These are phyloP conservation scores for Wickerhamomyces sp. DNA, from an alignment of 1,139 yeast species.

Conservation along the genomic window DNA sequence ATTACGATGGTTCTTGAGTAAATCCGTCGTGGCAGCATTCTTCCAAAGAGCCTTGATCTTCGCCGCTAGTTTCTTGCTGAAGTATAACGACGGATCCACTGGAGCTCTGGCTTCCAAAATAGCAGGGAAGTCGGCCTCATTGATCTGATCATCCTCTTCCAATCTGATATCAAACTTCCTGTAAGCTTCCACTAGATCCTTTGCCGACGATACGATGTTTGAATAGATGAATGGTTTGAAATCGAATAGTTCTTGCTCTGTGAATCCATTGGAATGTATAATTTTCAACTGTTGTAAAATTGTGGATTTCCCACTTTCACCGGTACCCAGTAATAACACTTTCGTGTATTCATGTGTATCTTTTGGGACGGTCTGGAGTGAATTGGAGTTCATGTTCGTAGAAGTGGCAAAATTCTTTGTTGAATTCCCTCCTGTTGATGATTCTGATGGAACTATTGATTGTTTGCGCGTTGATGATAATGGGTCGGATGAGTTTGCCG, in stretches of 20 bases:
- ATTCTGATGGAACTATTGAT: conserved; percentile 16
- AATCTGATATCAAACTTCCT: conserved; percentile 23
- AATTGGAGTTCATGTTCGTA: conserved; percentile 2
- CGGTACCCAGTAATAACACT: conserved; percentile 66
- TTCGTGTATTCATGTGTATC: conserved; percentile 43
- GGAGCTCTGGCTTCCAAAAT: conserved; percentile 31
- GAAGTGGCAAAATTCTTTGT: conserved; percentile 4
- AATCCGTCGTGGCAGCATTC: conserved; percentile 51
- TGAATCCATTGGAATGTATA: conserved; percentile 65
- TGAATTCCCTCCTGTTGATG: conserved; percentile 7
- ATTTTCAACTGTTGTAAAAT: conserved; percentile 72
- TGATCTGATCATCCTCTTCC: conserved; percentile 21
- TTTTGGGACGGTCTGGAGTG: conserved; percentile 7
- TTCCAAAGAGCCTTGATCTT: conserved; percentile 49
- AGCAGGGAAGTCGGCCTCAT: conserved; percentile 39
- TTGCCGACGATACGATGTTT: conserved; percentile 63
- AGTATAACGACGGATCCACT: conserved; percentile 40
- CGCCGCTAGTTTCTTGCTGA: conserved; percentile 40
- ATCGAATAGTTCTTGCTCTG: conserved; percentile 56
- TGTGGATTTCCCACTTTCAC: conserved; percentile 77
- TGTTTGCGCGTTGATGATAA: conserved; percentile 11
- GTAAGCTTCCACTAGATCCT: conserved; percentile 43
- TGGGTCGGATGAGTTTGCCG: background rate
- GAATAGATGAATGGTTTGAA: conserved; percentile 67
- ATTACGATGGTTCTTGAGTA: conserved; percentile 58